Evolutionary conservation across 2,329 filamentous ascomycete genomes (phyloP), one percentile per base, ranked within the genome.

Genomic region (Dactylonectria macrodidyma): DNA sequence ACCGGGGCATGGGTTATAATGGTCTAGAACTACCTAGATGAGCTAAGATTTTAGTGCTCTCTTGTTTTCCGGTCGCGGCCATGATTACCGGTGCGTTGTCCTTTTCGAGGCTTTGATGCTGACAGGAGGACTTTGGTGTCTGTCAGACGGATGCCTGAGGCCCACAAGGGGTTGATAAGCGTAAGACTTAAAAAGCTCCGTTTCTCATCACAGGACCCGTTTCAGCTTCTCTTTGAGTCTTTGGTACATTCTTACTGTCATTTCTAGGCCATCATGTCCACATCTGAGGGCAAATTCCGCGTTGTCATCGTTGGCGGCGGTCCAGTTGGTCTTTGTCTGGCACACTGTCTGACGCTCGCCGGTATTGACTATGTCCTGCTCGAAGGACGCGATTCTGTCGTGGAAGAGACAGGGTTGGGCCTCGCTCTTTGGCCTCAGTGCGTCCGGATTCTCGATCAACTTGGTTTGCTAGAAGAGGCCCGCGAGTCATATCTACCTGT

Each of bases 291-390:
- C 30, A 59, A 59, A 33, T 59, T 59, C 11, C 56, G 44, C 46
- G 75, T 75, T 11, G 71, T 78, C 51, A 68, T 78, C 36, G 56
- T 77, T 24, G 76, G 76, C 33, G 76, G 71, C n/a, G 76, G 76
- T 34, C 71, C 74, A 2, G 69, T 65, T 5, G 76, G 76, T 7
- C 59, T 78, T 5, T 68, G 67, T 12, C 65, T 76, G 10, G 71
- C 77, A 14, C 68, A 78, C 52, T 70, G 71, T 34, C 69, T 79
- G 8, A 19, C 51, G 44, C 71, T 68, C 3, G 74, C 76, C 3
- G 72, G 71, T 11, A 80, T 81, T 59, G 78, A 81, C 60, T 81
- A 78, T 46, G 48, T 81, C 1, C 70, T 81, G 2, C 75, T 81
- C 7, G 80, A 81, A 62, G 66, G 75, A 38, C 66, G 77, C 33